These are phyloP conservation scores for Venturia oleaginea DNA, from an alignment of 2,329 filamentous ascomycete genomes.

Conservation along the genomic window DNA sequence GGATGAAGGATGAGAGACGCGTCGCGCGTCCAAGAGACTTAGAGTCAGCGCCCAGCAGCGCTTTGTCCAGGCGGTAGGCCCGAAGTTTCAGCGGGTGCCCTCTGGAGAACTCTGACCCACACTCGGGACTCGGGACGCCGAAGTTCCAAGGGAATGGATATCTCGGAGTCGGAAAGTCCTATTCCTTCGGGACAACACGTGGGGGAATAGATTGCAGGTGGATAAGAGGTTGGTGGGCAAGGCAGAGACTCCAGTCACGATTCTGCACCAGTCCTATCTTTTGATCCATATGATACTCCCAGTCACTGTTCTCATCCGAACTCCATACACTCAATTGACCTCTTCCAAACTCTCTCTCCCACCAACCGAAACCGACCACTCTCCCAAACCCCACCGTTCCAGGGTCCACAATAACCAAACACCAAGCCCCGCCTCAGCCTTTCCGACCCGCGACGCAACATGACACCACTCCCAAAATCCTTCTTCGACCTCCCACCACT, in stretches of 20 bases:
- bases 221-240: neutral
- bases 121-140: no score
- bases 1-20: neutral
- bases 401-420: neutral
- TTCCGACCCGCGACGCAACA: neutral
- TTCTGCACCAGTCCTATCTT: neutral
- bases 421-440: neutral
- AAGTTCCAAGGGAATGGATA: no score
- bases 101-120: no score
- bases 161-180: no score
- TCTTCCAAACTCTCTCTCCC: neutral
- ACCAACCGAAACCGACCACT: neutral
- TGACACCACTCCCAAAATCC: neutral
- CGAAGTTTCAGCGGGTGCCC: no score
- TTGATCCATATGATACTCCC: no score
- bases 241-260: no score
- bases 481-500: slow-evolving; percentile 6
- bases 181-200: neutral
- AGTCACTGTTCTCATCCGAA: no score
- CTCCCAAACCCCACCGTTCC: neutral
- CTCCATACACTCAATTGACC: neutral
- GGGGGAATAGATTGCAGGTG: neutral
- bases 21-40: no score
- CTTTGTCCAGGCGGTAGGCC: neutral
- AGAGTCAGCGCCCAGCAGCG: neutral